Percentiles rank a stretch among this genome's conserved stretches.
Conservation (phyloP, 129 eudicot genomes). For the Helichrysum umbraculigerum region DNA sequence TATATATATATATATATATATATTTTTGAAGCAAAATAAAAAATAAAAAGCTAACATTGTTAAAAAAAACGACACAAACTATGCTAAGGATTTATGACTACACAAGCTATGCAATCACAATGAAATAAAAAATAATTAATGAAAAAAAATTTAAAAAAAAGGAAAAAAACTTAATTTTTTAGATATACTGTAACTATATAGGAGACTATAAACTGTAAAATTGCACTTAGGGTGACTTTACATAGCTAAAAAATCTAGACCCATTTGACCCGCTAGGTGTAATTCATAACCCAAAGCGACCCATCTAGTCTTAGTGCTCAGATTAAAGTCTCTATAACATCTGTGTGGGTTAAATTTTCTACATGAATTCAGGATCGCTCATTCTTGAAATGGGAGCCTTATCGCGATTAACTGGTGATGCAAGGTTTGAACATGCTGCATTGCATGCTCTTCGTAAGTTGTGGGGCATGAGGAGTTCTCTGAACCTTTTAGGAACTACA, state of each 20-base stretch:
- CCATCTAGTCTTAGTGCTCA: not conserved
- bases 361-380: conserved; percentile 68
- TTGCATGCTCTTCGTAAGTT: conserved; percentile 81
- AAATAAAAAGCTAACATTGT: too few species aligned
- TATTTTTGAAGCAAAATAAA: too few species aligned
- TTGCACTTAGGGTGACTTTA: not conserved
- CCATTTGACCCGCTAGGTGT: not conserved
- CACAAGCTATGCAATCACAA: not conserved
- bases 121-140: too few species aligned
- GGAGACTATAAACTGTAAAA: too few species aligned
- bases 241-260: not conserved
- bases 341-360: conserved; percentile 12
- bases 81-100: not conserved
- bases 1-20: too few species aligned
- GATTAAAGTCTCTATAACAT: conserved; percentile 1
- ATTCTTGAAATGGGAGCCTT: conserved; percentile 98
- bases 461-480: conserved; percentile 97
- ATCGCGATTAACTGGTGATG: conserved; percentile 84
- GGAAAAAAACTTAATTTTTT: too few species aligned
- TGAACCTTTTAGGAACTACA: conserved; percentile 90
- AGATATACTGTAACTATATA: too few species aligned
- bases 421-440: conserved; percentile 80
- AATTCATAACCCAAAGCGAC: not conserved
- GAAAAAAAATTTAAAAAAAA: too few species aligned
- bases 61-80: too few species aligned